phyloP scores from a whole-genome alignment of 352 stramenopile genomes.

The Phytopythium litorale region DNA sequence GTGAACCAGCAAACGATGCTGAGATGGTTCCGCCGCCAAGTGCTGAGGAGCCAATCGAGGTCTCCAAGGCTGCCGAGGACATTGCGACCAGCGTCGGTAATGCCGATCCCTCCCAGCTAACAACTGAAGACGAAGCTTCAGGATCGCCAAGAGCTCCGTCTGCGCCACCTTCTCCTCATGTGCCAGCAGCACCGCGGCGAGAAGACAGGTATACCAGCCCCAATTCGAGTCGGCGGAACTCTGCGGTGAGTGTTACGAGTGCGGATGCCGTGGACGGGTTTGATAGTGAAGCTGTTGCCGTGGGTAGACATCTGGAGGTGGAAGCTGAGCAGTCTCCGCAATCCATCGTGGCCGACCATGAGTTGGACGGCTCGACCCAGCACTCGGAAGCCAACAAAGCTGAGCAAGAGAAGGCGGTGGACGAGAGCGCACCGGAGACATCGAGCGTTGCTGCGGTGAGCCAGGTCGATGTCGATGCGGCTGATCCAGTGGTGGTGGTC shows the following conservation, averaged over 20 bases:
- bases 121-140: background rate
- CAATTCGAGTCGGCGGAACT: constrained; percentile 4
- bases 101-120: background rate
- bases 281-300: background rate
- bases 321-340: background rate
- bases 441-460: background rate
- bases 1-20: background rate
- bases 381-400: too few species aligned
- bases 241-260: background rate
- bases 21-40: background rate
- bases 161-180: background rate
- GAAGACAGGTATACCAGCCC: background rate
- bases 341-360: background rate
- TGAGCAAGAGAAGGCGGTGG: background rate
- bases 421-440: background rate
- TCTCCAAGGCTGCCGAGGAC: background rate
- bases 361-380: background rate
- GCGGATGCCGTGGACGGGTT: background rate
- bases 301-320: background rate
- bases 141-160: background rate
- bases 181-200: background rate
- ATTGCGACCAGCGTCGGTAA: background rate
- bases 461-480: background rate
- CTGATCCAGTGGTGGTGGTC: background rate
- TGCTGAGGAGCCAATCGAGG: background rate